Conservation (phyloP, 768 basidiomycete species). For the Sporobolomyces roseus region DNA sequence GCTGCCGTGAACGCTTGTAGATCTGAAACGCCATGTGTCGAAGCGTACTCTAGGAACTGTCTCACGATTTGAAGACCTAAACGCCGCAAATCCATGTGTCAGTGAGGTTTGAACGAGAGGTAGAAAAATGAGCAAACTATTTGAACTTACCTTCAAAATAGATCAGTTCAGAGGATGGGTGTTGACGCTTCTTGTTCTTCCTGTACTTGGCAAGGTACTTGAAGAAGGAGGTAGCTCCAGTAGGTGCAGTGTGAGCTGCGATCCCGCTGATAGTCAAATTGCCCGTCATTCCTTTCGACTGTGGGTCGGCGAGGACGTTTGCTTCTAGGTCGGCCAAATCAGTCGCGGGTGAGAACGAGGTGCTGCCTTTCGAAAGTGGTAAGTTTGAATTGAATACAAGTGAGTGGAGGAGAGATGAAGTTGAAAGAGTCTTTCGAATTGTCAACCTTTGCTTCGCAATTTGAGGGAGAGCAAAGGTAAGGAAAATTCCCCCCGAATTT, state of each 20-base stretch:
- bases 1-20: constrained; percentile 48
- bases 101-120: no score
- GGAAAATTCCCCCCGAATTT: no score
- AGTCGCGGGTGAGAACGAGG: background rate
- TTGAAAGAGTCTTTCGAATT: no score
- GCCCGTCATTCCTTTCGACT: background rate
- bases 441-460: no score
- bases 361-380: no score
- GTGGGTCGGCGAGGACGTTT: no score
- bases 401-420: no score
- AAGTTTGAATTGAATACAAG: no score
- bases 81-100: no score
- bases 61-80: constrained; percentile 47
- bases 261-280: constrained; percentile 22
- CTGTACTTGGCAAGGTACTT: constrained; percentile 44
- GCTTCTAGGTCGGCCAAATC: background rate
- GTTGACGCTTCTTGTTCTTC: constrained; percentile 41
- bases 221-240: constrained; percentile 48
- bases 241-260: constrained; percentile 44
- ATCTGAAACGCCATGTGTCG: constrained; percentile 49
- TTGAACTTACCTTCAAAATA: constrained; percentile 47
- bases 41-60: constrained; percentile 48
- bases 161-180: constrained; percentile 44
- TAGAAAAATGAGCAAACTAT: background rate
- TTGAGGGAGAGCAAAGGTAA: no score